Conservation (phyloP, 495 filamentous ascomycete genomes). For the Pyrenopolyporus hunteri region DNA sequence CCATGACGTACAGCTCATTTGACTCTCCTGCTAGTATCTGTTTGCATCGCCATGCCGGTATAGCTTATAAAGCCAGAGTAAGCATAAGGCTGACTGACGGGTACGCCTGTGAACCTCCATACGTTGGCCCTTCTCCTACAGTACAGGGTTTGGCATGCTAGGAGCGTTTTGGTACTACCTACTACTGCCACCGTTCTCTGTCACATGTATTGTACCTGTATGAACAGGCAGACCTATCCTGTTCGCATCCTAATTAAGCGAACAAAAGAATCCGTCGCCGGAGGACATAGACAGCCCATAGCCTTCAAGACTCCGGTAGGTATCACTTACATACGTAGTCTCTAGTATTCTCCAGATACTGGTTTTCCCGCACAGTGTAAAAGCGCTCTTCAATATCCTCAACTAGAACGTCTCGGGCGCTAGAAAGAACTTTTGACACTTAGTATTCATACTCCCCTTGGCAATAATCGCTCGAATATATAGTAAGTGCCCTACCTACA, state of each 20-base stretch:
- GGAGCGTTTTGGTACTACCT: too few species aligned
- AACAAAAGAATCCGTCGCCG: background rate
- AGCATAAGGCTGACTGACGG: background rate
- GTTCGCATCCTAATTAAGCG: too few species aligned
- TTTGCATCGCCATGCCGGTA: constrained; percentile 4
- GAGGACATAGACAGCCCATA: background rate
- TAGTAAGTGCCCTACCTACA: too few species aligned
- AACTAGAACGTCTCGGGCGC: background rate
- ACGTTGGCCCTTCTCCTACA: background rate
- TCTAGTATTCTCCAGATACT: background rate
- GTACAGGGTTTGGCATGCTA: too few species aligned
- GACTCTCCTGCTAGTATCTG: background rate
- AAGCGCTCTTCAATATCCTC: background rate
- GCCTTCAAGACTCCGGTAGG: constrained; percentile 1
- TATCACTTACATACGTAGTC: too few species aligned
- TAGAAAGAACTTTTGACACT: background rate
- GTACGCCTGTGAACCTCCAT: background rate
- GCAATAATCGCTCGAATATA: too few species aligned
- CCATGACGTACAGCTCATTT: background rate
- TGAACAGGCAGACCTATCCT: too few species aligned
- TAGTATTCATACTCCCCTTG: too few species aligned
- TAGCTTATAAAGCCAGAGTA: background rate
- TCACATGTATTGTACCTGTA: too few species aligned
- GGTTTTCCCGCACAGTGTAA: background rate
- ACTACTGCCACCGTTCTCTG: too few species aligned